phyloP scores from a whole-genome alignment of 306 rosid species.

The Datisca glomerata region DNA sequence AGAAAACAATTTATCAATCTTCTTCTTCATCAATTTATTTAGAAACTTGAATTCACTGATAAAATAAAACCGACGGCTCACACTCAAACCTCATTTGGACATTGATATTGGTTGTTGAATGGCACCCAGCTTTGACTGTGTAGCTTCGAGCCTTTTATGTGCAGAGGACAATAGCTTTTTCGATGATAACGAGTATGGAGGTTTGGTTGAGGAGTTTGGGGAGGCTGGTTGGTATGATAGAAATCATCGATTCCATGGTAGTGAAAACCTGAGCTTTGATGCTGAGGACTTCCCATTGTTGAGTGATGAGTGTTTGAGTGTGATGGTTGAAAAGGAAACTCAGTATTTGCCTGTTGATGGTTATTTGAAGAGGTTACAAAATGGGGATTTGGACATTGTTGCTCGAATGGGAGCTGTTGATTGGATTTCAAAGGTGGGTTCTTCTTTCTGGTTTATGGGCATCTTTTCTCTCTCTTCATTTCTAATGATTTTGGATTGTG shows the following conservation, averaged over 20 bases:
- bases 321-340: constrained; percentile 52
- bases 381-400: constrained; percentile 56
- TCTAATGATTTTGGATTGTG: no score
- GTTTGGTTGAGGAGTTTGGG: constrained; percentile 19
- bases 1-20: neutral
- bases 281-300: constrained; percentile 44
- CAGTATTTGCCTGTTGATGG: constrained; percentile 40
- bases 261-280: constrained; percentile 12
- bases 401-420: constrained; percentile 64
- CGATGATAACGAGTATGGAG: constrained; percentile 37
- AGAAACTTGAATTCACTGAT: neutral
- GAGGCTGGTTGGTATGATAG: constrained; percentile 24
- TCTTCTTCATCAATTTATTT: neutral
- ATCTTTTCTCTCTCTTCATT: no score
- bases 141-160: constrained; percentile 69
- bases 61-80: neutral
- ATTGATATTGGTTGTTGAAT: constrained; percentile 18
- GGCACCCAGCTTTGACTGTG: constrained; percentile 85
- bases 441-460: neutral
- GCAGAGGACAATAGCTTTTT: constrained; percentile 53
- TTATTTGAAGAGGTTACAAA: constrained; percentile 43
- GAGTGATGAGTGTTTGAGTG: constrained; percentile 57
- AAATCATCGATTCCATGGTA: constrained; percentile 17
- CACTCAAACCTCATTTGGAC: neutral
- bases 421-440: constrained; percentile 85